Evolutionary conservation across 345 rosid genomes (phyloP).

Genomic region (Syzygium aqueum): DNA sequence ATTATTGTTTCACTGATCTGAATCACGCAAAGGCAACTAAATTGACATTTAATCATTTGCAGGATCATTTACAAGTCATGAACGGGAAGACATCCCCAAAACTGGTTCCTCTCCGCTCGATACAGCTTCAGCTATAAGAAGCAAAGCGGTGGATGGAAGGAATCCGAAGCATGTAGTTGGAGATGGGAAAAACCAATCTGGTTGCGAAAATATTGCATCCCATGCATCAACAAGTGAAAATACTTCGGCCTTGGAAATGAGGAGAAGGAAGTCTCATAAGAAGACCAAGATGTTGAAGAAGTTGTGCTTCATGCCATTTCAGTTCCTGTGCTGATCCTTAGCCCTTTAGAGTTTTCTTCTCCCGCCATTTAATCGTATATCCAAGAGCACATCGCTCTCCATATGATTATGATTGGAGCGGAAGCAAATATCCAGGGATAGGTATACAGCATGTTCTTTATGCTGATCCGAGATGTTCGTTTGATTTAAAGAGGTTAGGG

Average conservation of each 20-base stretch:
- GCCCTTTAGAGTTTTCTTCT: not conserved
- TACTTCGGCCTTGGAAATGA: not conserved
- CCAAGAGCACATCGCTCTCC: not conserved
- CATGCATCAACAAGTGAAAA: not conserved
- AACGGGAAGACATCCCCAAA: not conserved
- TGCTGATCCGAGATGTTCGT: not conserved
- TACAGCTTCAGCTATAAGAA: not conserved
- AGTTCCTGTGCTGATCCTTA: not conserved
- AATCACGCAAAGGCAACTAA: not conserved
- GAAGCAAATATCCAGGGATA: not conserved
- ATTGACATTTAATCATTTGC: not conserved
- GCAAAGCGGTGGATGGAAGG: not conserved
- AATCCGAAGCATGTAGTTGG: not conserved
- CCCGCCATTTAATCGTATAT: not conserved
- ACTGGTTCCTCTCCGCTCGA: not conserved
- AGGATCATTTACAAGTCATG: not conserved
- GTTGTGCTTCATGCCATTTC: slow-evolving; percentile 32
- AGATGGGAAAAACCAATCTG: not conserved
- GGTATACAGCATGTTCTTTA: not conserved
- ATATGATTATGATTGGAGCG: not conserved
- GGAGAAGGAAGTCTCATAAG: slow-evolving; percentile 8
- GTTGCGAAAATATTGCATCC: not conserved
- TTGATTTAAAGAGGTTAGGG: not conserved
- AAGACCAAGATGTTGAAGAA: slow-evolving; percentile 15
- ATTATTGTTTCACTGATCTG: not conserved